Evolutionary conservation across 495 filamentous ascomycete species (phyloP).

Genomic region (Astrothelium subdiscretum): DNA sequence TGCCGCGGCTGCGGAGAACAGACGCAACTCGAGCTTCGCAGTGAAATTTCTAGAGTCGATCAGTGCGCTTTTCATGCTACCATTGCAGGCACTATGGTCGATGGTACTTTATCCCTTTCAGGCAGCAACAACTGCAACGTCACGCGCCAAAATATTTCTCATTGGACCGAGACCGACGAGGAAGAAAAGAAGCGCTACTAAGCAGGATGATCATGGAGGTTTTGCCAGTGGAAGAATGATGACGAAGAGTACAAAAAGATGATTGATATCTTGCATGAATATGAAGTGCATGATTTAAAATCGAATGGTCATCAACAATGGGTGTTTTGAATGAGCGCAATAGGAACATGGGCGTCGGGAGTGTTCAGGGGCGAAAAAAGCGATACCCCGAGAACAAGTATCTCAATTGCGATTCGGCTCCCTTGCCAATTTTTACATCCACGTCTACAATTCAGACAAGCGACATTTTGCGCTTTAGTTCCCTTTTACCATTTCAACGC

Average conservation of each 20-base stretch:
- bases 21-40: slow-evolving; percentile 31
- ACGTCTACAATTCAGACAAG: no score
- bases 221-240: background rate
- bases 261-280: background rate
- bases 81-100: slow-evolving; percentile 15
- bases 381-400: background rate
- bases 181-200: background rate
- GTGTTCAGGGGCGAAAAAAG: background rate
- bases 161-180: background rate
- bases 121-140: background rate
- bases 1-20: slow-evolving; percentile 46
- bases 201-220: background rate
- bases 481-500: no score
- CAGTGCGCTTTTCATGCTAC: slow-evolving; percentile 9
- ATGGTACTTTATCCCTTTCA: slow-evolving; percentile 12
- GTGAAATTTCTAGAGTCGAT: slow-evolving; percentile 6
- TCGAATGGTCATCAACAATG: background rate
- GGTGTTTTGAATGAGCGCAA: background rate
- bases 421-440: background rate
- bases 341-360: background rate
- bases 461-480: no score
- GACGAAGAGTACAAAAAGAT: background rate
- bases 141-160: background rate
- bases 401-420: background rate
- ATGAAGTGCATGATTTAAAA: background rate